phyloP scores from a whole-genome alignment of 805 yeast genomes.

The Wickerhamomyces xylosicus region DNA sequence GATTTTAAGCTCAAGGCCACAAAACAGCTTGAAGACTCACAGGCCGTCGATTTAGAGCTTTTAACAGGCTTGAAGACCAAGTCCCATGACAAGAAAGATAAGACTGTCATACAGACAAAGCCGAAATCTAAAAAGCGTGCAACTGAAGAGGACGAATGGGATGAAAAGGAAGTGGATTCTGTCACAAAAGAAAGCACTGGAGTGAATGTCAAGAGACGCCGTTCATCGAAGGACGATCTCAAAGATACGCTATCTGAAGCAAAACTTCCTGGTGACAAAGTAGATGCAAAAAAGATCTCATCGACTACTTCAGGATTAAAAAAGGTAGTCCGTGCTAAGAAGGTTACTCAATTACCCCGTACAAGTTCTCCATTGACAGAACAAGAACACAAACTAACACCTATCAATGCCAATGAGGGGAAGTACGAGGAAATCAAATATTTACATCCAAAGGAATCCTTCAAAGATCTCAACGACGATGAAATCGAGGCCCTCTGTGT shows the following conservation, averaged over 20 bases:
- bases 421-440: background rate
- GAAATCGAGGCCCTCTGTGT: slow-evolving; percentile 1
- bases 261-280: background rate
- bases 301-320: too few relatives aligned
- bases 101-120: too few relatives aligned
- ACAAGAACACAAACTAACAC: background rate
- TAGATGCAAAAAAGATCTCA: background rate
- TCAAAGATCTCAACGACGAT: slow-evolving; percentile 2
- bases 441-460: background rate
- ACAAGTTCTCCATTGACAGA: background rate
- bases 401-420: background rate
- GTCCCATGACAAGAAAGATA: background rate
- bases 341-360: too few relatives aligned
- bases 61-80: background rate
- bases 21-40: background rate
- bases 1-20: background rate
- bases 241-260: slow-evolving; percentile 1
- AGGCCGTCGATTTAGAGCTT: background rate
- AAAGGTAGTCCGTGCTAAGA: too few relatives aligned
- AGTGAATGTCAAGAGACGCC: background rate
- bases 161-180: background rate
- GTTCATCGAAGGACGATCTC: slow-evolving; percentile 1
- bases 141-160: background rate
- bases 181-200: background rate
- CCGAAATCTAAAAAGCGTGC: background rate